Percentiles rank a stretch among this genome's conserved stretches.
Conservation (phyloP, 257 asterid species). For the Nicotiana knightiana region DNA sequence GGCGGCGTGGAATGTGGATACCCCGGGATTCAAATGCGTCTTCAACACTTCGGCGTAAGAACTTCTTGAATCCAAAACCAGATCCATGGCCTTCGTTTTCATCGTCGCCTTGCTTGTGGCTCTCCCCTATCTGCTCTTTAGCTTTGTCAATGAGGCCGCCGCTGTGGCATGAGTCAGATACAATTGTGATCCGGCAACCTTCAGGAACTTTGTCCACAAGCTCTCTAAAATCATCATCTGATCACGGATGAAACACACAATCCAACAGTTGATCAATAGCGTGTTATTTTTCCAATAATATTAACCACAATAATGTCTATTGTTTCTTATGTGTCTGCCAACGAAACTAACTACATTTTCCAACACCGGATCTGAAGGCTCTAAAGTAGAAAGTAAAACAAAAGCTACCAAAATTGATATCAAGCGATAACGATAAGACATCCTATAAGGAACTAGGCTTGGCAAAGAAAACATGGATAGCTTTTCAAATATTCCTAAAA, state of each 20-base stretch:
- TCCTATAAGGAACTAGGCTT: neutral
- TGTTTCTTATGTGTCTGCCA: neutral
- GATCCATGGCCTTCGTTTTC: constrained; percentile 33
- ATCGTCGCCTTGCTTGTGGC: constrained; percentile 30
- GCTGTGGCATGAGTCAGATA: constrained; percentile 97
- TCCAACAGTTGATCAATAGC: neutral
- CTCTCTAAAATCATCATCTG: constrained; percentile 98
- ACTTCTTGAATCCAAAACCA: constrained; percentile 60
- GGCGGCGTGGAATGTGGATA: constrained; percentile 48
- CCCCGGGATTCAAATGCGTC: constrained; percentile 78
- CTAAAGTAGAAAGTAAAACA: neutral
- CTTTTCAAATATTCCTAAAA: no score
- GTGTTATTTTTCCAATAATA: neutral
- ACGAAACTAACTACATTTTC: neutral
- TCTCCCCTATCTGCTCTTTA: constrained; percentile 94
- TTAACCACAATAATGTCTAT: neutral
- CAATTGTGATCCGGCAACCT: constrained; percentile 81
- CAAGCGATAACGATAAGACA: no score
- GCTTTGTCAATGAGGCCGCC: constrained; percentile 89
- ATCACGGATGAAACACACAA: neutral
- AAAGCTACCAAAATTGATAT: neutral
- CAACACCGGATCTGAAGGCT: neutral
- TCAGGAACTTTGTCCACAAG: constrained; percentile 76
- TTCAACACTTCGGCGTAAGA: constrained; percentile 49
- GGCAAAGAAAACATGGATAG: no score